Conservation (phyloP, 2,329 filamentous ascomycete genomes). For the Penicillium sp. region DNA sequence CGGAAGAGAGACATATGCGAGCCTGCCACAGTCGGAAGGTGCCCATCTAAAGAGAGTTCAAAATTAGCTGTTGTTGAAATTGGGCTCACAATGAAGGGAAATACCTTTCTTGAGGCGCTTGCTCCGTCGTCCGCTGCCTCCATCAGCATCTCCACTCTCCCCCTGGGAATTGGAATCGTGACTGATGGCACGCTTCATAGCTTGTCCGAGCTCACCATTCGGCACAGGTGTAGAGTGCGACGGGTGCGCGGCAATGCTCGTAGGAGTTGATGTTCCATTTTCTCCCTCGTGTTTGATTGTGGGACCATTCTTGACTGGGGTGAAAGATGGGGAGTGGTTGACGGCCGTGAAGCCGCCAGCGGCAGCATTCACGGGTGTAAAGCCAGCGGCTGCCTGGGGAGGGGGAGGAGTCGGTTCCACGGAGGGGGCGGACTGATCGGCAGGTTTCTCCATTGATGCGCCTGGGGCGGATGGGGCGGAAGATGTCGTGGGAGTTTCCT, state of each 20-base stretch:
- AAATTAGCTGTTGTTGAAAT: no score
- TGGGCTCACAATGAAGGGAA: no score
- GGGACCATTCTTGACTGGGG: conserved; percentile 37
- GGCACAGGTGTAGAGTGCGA: conserved; percentile 53
- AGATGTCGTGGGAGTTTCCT: conserved; percentile 62
- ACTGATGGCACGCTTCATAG: conserved; percentile 72
- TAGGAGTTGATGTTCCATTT: conserved; percentile 54
- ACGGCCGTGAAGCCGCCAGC: conserved; percentile 55
- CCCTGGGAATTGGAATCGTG: conserved; percentile 46
- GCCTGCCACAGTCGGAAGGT: conserved; percentile 71
- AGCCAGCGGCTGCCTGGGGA: conserved; percentile 46
- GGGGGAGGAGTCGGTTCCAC: conserved; percentile 37
- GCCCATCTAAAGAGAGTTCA: conserved; percentile 38
- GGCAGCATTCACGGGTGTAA: conserved; percentile 65
- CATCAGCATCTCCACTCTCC: conserved; percentile 51
- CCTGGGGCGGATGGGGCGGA: conserved; percentile 55
- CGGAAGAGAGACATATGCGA: conserved; percentile 96
- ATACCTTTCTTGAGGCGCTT: conserved; percentile 86
- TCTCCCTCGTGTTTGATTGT: conserved; percentile 50
- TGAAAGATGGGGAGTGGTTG: conserved; percentile 47
- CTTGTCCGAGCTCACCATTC: conserved; percentile 50
- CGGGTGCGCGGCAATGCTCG: conserved; percentile 58
- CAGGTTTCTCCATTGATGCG: conserved; percentile 41
- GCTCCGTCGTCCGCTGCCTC: conserved; percentile 68
- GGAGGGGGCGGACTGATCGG: conserved; percentile 33